Conservation (phyloP, 441 rosid species). For the Flueggea neowawraea region DNA sequence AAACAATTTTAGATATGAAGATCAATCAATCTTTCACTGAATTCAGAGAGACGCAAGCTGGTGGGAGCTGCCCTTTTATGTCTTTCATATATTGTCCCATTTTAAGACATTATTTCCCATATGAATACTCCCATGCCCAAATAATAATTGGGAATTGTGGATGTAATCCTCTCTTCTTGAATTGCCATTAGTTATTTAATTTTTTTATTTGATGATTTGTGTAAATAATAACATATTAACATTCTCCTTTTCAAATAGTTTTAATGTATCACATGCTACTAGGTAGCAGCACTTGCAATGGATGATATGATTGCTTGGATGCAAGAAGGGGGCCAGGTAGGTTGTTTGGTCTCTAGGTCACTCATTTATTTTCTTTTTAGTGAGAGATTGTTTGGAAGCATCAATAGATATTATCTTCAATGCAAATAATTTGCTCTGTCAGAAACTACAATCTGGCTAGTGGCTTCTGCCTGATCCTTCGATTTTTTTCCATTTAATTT, state of each 20-base stretch:
- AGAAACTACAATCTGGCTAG: too few relatives aligned
- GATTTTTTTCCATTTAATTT: constrained; percentile 19
- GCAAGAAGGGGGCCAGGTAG: constrained; percentile 99
- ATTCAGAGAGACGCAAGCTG: too few relatives aligned
- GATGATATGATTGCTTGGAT: constrained; percentile 99
- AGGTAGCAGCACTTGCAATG: constrained; percentile 99
- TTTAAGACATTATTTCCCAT: too few relatives aligned
- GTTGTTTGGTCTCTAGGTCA: constrained; percentile 23
- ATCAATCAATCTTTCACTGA: too few relatives aligned
- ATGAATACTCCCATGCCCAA: too few relatives aligned
- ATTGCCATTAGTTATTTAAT: constrained; percentile 1
- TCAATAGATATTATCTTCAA: background rate
- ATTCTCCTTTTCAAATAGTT: constrained; percentile 70
- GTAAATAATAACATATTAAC: constrained; percentile 41
- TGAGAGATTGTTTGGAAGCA: background rate
- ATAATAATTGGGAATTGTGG: too few relatives aligned
- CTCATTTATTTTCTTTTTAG: constrained; percentile 5
- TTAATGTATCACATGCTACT: constrained; percentile 82
- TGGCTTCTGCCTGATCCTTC: constrained; percentile 20
- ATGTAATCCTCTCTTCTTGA: background rate
- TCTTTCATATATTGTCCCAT: too few relatives aligned
- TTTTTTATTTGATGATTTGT: constrained; percentile 24
- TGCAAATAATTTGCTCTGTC: background rate
- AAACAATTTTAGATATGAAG: too few relatives aligned
- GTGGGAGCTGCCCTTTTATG: too few relatives aligned